Conservation (phyloP, 2,329 filamentous ascomycete species). For the Paraconiothyrium brasiliense region DNA sequence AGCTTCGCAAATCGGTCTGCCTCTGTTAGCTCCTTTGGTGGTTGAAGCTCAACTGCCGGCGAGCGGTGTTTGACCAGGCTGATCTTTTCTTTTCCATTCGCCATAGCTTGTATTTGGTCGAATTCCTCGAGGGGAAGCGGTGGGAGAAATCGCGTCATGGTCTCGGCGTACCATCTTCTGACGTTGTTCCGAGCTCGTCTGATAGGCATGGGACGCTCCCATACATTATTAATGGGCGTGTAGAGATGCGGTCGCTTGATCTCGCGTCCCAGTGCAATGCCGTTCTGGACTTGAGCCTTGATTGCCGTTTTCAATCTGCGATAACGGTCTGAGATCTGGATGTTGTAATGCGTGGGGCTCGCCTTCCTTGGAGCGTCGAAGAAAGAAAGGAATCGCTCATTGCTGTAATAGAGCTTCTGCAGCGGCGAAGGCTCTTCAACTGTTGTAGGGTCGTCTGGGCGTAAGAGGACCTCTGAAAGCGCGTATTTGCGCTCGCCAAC, state of each 20-base stretch:
- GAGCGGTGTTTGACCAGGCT: constrained; percentile 36
- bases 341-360: constrained; percentile 24
- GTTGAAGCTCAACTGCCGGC: constrained; percentile 12
- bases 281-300: constrained; percentile 33
- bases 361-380: constrained; percentile 39
- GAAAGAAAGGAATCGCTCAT: constrained; percentile 38
- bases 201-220: constrained; percentile 58
- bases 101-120: constrained; percentile 53
- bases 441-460: constrained; percentile 30
- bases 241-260: constrained; percentile 38
- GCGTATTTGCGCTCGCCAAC: constrained; percentile 62
- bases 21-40: constrained; percentile 1
- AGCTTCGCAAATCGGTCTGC: constrained; percentile 18
- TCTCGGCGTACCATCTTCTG: constrained; percentile 54
- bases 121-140: constrained; percentile 58
- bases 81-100: constrained; percentile 42
- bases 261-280: constrained; percentile 28
- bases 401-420: constrained; percentile 50
- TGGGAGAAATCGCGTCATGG: constrained; percentile 54
- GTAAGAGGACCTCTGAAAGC: constrained; percentile 46
- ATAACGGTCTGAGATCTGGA: constrained; percentile 43
- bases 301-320: constrained; percentile 41
- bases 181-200: constrained; percentile 55
- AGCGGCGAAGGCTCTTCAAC: constrained; percentile 31
- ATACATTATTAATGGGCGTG: constrained; percentile 57